phyloP scores from a whole-genome alignment of 495 filamentous ascomycete genomes.

The Physcia stellaris region DNA sequence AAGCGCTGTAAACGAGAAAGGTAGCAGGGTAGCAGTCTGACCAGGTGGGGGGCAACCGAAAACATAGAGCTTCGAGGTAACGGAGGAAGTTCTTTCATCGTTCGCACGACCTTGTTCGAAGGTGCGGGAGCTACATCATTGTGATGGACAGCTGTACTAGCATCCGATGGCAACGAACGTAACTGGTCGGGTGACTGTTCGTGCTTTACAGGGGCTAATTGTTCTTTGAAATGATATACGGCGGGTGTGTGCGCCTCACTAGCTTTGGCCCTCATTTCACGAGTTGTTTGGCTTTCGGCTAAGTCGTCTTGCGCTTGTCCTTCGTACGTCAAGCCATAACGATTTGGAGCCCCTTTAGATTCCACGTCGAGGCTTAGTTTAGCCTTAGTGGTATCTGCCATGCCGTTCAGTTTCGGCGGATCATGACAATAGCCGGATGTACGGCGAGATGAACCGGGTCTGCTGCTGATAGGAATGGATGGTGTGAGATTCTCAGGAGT shows the following conservation, averaged over 20 bases:
- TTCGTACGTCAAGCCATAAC: background rate
- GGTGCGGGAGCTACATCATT: background rate
- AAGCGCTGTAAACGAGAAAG: slow-evolving; percentile 11
- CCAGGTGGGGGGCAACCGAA: slow-evolving; percentile 7
- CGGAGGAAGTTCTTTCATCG: slow-evolving; percentile 5
- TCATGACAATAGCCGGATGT: too few species aligned
- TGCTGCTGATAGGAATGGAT: too few species aligned
- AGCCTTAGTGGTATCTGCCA: too few species aligned
- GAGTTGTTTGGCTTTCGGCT: too few species aligned
- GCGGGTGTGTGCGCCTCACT: background rate
- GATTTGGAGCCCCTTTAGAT: too few species aligned
- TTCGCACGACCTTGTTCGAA: background rate
- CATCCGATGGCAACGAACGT: background rate
- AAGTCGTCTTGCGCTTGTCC: slow-evolving; percentile 1
- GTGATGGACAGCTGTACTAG: background rate
- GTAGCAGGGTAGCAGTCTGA: slow-evolving; percentile 1
- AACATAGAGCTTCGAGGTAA: slow-evolving; percentile 4
- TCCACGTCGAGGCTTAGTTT: too few species aligned
- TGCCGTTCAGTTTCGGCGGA: too few species aligned
- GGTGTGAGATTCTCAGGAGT: too few species aligned
- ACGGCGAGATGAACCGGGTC: too few species aligned
- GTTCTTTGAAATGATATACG: background rate
- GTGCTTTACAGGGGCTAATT: background rate
- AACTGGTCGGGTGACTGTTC: background rate
- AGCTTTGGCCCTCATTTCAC: too few species aligned